Evolutionary conservation across 2,329 filamentous ascomycete species (phyloP), one percentile per base, ranked within the genome.

Genomic region (Trichoderma citrinoviride): DNA sequence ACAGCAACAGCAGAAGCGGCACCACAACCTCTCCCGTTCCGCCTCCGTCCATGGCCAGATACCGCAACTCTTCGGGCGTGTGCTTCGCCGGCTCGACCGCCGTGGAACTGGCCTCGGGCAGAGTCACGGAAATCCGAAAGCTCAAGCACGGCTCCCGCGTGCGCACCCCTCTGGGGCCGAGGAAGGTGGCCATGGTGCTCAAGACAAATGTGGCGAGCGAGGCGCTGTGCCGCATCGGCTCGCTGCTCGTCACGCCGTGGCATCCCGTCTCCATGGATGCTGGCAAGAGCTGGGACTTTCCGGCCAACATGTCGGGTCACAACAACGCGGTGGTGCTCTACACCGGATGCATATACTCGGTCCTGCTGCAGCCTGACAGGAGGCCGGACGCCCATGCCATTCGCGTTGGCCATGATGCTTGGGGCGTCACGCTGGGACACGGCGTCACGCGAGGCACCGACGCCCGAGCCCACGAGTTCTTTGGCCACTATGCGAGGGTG

Each of bases 361-460:
- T 88, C 1, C 71, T 88, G 19, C 74, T 89, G 19, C 78, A 85
- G 73, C 76, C 75, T 2, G 80, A 83, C 66, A 54, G 53, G 1
- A 73, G 80, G 61, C 50, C 73, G 0, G 77, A 79, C 7, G 80
- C 82, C 0, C 85, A 88, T 69, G 82, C 83, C 0, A 74, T 88
- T 33, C 70, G 73, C 1, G 76, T 85, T 15, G 79, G 69, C 0
- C n/a, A n/a, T n/a, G 74, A 74, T n/a, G 67, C 77, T 49, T 84
- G 82, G 80, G 85, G 81, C 15, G 84, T 86, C 1, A 85, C 85
- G 0, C 75, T 89, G 14, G 87, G 85, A 1, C 86, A 89, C 69
- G 85, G 86, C 0, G 50, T 87, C 21, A 71, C 75, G 2, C 63
- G 66, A 1, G 74, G 70, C 0, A 70, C 68, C 3, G 72, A 74